These are phyloP conservation scores for Metschnikowia hibisci DNA, from an alignment of 805 yeast genomes.

Conservation along the genomic window DNA sequence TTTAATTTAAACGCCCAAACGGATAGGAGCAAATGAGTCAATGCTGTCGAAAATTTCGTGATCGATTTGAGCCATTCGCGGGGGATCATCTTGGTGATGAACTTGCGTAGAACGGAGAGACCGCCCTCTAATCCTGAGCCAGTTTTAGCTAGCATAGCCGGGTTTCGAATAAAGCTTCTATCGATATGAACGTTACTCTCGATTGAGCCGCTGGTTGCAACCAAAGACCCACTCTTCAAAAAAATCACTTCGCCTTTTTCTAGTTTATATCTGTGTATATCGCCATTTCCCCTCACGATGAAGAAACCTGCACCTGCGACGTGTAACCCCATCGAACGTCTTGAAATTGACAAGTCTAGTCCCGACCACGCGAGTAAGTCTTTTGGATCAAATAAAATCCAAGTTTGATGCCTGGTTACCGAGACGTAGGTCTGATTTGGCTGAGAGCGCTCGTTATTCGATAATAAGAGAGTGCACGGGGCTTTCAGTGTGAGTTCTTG, in stretches of 20 bases:
- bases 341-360: slow-evolving; percentile 6
- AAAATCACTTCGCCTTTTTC: slow-evolving; percentile 2
- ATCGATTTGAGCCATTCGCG: too few species aligned
- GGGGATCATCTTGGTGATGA: too few species aligned
- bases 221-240: not conserved
- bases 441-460: slow-evolving; percentile 6
- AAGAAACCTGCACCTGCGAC: slow-evolving; percentile 8
- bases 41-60: too few species aligned
- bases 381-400: slow-evolving; percentile 6
- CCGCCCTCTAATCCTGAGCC: not conserved
- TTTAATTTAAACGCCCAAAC: not conserved
- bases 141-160: not conserved
- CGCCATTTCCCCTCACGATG: slow-evolving; percentile 8
- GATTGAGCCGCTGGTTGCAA: slow-evolving; percentile 1
- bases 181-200: not conserved
- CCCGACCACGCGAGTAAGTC: slow-evolving; percentile 15
- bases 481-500: slow-evolving; percentile 10
- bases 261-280: slow-evolving; percentile 3
- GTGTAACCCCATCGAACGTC: not conserved
- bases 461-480: slow-evolving; percentile 8
- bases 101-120: not conserved
- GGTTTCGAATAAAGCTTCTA: not conserved
- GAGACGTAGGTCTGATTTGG: slow-evolving; percentile 5
- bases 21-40: too few species aligned
- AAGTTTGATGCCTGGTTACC: slow-evolving; percentile 5